Base-by-base conservation (phyloP, 1,139 yeast genomes). In the Geotrichum carabidarum region DNA sequence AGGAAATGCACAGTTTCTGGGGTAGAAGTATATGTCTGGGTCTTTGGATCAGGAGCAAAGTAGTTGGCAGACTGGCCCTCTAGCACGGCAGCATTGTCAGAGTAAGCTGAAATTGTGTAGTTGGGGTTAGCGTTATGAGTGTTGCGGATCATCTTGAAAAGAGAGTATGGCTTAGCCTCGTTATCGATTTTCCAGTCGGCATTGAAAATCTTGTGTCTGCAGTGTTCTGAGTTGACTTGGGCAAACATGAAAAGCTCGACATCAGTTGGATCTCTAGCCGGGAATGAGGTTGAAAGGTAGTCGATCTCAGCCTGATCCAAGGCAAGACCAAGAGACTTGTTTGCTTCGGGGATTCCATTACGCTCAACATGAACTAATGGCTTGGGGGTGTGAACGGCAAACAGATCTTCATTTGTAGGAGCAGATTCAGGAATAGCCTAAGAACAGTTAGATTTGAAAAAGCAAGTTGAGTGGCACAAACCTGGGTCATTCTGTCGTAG, bases 181-280 rank as follows among this genome's bases (percentile, higher is more conserved):
- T 89, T 91, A 71, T 94, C 98, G 62, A 94, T 88, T 59, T 89
- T 88, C 99, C 99, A 94, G 66, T 88, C 95, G 50, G 99, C 99
- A 67, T 94, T 94, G 79, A 94, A 94, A 62, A 94, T 93, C 75
- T 94, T 94, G 77, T 94, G 99, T 72, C 99, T 88, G 77, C 99
- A 94, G 74, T 94, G 99, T 74, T 94, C 99, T 18, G 98, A 90
- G 75, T 94, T 94, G 63, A 94, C 99, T 74, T 94, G 99, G 48
- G 99, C 99, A 76, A 94, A 94, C 98, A 94, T 94, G 74, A 94
- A 94, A 62, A 94, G 78, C 72, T 94, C 99, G 30, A 91, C 98
- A 70, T 94, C 99, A 32, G 99, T 93, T 53, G 99, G 99, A 69
- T 91, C 89, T 71, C 99, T 82, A 50, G 88, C 85, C 61, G 93